Percentiles rank a stretch among this genome's conserved stretches.
These are phyloP conservation scores for Leptographium radiaticola DNA, from an alignment of 2,329 filamentous ascomycete species.

Conservation along the genomic window DNA sequence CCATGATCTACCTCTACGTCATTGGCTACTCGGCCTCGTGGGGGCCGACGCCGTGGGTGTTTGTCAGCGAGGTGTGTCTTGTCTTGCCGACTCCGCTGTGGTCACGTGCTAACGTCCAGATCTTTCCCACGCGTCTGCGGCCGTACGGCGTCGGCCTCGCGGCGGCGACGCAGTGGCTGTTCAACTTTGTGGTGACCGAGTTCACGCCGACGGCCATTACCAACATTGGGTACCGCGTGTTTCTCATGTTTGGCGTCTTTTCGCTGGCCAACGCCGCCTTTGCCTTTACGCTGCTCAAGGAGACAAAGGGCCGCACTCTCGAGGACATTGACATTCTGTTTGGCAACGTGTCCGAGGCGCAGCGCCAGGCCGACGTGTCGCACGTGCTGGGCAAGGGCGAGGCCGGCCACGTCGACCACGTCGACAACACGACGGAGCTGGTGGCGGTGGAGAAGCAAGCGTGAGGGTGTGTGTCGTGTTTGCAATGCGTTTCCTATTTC, in stretches of 20 bases:
- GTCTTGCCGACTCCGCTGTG: fast-evolving
- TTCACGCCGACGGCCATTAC: conserved; percentile 17
- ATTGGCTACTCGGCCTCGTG: conserved; percentile 14
- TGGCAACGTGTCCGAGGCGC: not conserved
- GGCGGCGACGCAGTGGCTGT: conserved; percentile 18
- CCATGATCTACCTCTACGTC: conserved; percentile 16
- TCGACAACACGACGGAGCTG: not conserved
- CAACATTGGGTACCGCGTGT: conserved; percentile 4
- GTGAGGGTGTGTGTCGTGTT: not conserved
- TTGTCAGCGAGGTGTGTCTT: conserved; percentile 6
- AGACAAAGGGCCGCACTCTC: conserved; percentile 15
- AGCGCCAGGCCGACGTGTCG: not conserved
- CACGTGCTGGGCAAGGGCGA: not conserved
- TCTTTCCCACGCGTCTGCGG: conserved; percentile 16
- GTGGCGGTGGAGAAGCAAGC: not conserved
- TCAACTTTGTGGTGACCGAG: conserved; percentile 18
- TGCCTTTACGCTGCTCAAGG: conserved; percentile 12
- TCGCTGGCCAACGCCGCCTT: conserved; percentile 4
- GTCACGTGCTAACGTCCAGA: not conserved
- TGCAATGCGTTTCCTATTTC: not conserved
- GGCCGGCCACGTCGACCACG: not conserved
- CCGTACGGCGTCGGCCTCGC: conserved; percentile 16
- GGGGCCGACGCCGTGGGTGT: conserved; percentile 17
- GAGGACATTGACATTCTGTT: conserved; percentile 18
- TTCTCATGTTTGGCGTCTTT: conserved; percentile 11